phyloP scores from a whole-genome alignment of 805 yeast species.

The Kluyveromyces aestuarii region DNA sequence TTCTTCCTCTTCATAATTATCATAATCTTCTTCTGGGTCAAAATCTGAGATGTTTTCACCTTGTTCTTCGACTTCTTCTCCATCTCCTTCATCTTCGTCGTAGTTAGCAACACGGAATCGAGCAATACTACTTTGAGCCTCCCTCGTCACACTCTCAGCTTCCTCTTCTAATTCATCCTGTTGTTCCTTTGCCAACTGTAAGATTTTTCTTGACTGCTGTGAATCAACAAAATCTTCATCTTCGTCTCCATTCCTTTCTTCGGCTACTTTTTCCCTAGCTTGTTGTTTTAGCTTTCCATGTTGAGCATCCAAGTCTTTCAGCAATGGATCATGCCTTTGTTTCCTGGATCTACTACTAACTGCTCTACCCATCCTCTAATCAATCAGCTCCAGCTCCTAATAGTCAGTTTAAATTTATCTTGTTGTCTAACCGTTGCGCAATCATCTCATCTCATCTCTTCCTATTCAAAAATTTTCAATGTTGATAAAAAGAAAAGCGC shows the following conservation, averaged over 20 bases:
- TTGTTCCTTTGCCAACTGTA: constrained; percentile 85
- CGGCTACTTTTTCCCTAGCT: constrained; percentile 28
- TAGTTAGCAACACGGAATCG: constrained; percentile 28
- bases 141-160: constrained; percentile 32
- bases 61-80: constrained; percentile 33
- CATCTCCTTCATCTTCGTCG: constrained; percentile 47
- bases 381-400: not conserved
- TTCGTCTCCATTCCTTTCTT: constrained; percentile 34
- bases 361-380: constrained; percentile 55
- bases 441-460: not conserved
- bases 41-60: constrained; percentile 40
- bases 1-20: constrained; percentile 41
- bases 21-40: constrained; percentile 41
- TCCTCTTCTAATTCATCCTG: constrained; percentile 82
- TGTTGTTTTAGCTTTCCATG: constrained; percentile 58
- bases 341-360: constrained; percentile 39
- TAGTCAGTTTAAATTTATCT: not conserved
- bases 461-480: constrained; percentile 1
- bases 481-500: not conserved
- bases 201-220: constrained; percentile 69
- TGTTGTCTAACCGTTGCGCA: too few relatives aligned
- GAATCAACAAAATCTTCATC: constrained; percentile 72
- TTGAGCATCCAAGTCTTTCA: constrained; percentile 66
- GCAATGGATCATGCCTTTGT: constrained; percentile 73
- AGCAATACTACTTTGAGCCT: constrained; percentile 23